A percentile compares a stretch with the other conserved stretches of the same genome.
Conservation (phyloP, 495 filamentous ascomycete species). For the Entonaema liquescens region DNA sequence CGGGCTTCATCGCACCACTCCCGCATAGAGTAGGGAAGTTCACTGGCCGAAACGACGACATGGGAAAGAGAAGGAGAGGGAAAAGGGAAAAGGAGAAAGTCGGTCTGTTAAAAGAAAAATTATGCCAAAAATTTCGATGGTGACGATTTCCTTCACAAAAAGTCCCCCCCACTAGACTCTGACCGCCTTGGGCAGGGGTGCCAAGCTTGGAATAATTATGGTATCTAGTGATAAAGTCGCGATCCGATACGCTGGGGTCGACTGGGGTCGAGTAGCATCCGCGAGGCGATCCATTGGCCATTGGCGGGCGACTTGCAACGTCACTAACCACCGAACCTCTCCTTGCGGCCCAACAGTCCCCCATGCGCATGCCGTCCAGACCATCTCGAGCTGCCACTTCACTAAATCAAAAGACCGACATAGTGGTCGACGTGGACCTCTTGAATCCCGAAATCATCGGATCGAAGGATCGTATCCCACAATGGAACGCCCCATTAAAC, state of each 20-base stretch:
- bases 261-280: slow-evolving; percentile 31
- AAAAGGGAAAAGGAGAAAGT: slow-evolving; percentile 4
- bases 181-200: slow-evolving; percentile 36
- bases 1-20: slow-evolving; percentile 39
- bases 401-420: slow-evolving; percentile 17
- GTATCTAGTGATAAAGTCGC: slow-evolving; percentile 33
- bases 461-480: slow-evolving; percentile 22
- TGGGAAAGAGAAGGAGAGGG: slow-evolving; percentile 25
- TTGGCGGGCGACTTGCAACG: slow-evolving; percentile 40
- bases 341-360: slow-evolving; percentile 39
- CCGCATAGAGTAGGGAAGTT: slow-evolving; percentile 40
- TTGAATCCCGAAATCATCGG: slow-evolving; percentile 18
- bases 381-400: slow-evolving; percentile 13
- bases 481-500: slow-evolving; percentile 16
- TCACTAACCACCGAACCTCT: slow-evolving; percentile 27
- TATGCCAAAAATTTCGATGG: slow-evolving; percentile 8
- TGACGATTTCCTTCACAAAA: slow-evolving; percentile 20
- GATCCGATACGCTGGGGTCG: slow-evolving; percentile 40
- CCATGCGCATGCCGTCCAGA: slow-evolving; percentile 27
- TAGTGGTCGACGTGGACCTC: slow-evolving; percentile 37
- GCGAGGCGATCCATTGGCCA: slow-evolving; percentile 38
- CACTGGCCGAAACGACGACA: slow-evolving; percentile 38
- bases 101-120: slow-evolving; percentile 26
- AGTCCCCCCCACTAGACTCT: slow-evolving; percentile 31
- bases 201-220: slow-evolving; percentile 37